Base-by-base conservation (phyloP, 2,329 filamentous ascomycete genomes). In the Alternaria novae-zelandiae region DNA sequence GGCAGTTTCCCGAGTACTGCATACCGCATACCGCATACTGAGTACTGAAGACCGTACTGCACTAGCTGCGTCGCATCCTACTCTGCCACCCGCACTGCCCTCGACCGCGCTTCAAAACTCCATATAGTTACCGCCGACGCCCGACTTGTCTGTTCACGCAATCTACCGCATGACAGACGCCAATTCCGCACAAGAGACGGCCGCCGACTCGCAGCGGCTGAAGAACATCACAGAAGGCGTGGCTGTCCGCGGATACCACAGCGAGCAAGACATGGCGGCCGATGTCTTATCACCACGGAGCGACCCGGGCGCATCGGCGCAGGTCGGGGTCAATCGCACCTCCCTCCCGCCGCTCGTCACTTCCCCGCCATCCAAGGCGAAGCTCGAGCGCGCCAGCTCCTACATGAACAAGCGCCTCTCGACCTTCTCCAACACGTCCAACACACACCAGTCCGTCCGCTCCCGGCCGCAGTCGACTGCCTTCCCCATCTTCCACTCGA, bases 401-500 rank as follows among this genome's bases (percentile, higher is more conserved):
- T 91, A 90, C 73, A 90, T 91, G 67, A 94, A 90, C 81, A 91
- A 92, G 77, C 88, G 94, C 60, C 85, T 96, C 73, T 97, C 94
- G 67, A 91, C 93, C 75, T 95, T 94, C 82, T 96, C 92, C 15
- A 86, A 81, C 67, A 70, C 80, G 43, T 70, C 63, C 43, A 64
- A 45, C 45, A 66, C 67, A 44, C 63, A 66, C 54, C 84, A 82
- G 51, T 83, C 82, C 53, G 65, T 72, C 26, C 88, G 90, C 66
- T 97, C 94, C 67, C 89, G 93, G 64, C 93, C 94, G 20, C 86
- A 86, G 59, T 97, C 93, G n/a, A 88, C 91, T 75, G 86, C 92
- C 66, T 95, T 96, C 75, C 91, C 93, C 15, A 84, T 91, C 73
- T 96, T 93, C 80, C 91, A 93, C 73, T 96, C 94, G 62, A 97